These are phyloP conservation scores for Saccharomycopsis microspora DNA, from an alignment of 805 yeast genomes.

Conservation along the genomic window DNA sequence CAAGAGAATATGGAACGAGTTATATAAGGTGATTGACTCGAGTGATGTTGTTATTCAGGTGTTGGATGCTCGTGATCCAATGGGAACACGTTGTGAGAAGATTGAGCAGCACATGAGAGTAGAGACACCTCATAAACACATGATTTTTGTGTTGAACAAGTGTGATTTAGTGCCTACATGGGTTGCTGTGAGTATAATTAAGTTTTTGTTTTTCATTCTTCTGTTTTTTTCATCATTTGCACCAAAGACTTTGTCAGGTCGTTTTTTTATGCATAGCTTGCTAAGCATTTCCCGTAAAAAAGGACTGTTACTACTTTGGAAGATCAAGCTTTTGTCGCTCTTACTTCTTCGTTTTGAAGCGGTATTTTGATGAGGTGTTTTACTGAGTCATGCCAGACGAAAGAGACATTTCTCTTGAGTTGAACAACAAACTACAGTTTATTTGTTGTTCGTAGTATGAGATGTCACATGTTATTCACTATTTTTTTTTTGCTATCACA, in stretches of 20 bases:
- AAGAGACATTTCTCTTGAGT: slow-evolving; percentile 35
- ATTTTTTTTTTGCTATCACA: slow-evolving; percentile 6
- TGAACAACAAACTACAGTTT: slow-evolving; percentile 25
- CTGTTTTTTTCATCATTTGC: slow-evolving; percentile 10
- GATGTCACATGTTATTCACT: slow-evolving; percentile 11
- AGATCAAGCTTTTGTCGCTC: slow-evolving; percentile 55
- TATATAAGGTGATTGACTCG: slow-evolving; percentile 93
- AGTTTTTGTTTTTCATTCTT: slow-evolving; percentile 13
- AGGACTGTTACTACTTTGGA: slow-evolving; percentile 98
- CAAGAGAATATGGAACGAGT: slow-evolving; percentile 96
- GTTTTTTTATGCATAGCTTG: slow-evolving; percentile 25
- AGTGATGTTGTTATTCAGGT: slow-evolving; percentile 96
- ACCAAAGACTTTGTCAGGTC: slow-evolving; percentile 91
- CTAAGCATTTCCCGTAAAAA: slow-evolving; percentile 33
- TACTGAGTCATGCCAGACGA: slow-evolving; percentile 25
- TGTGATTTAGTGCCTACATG: slow-evolving; percentile 98
- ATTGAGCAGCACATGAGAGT: slow-evolving; percentile 88
- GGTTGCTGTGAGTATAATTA: slow-evolving; percentile 85
- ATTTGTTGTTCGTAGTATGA: slow-evolving; percentile 14
- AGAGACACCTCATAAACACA: slow-evolving; percentile 94
- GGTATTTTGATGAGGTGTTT: slow-evolving; percentile 13
- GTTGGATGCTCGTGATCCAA: slow-evolving; percentile 93
- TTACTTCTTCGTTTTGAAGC: slow-evolving; percentile 36
- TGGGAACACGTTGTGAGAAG: slow-evolving; percentile 89
- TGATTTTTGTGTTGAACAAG: slow-evolving; percentile 88